Conservation (phyloP, 345 rosid genomes). For the Bretschneidera sinensis region DNA sequence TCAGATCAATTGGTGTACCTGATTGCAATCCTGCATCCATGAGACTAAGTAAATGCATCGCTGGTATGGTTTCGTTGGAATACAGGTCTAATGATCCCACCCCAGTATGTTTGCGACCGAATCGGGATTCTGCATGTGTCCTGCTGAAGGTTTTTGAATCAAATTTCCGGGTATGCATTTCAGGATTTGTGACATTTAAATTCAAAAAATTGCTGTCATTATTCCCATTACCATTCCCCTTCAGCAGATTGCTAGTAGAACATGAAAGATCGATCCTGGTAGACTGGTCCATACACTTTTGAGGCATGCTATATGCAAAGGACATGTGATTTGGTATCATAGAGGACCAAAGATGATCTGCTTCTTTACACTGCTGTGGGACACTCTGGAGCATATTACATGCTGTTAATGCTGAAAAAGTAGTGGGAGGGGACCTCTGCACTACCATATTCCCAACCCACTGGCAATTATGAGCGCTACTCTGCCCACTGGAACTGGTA, state of each 20-base stretch:
- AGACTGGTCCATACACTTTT: conserved; percentile 28
- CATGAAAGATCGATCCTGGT: conserved; percentile 30
- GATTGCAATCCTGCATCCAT: conserved; percentile 71
- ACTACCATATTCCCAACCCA: conserved; percentile 43
- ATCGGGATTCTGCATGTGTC: conserved; percentile 34
- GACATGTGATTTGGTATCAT: conserved; percentile 42
- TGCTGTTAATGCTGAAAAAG: conserved; percentile 27
- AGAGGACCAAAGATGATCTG: conserved; percentile 44
- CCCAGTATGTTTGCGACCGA: conserved; percentile 47
- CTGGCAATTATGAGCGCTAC: conserved; percentile 32
- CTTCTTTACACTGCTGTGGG: conserved; percentile 44
- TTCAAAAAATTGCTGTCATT: conserved; percentile 29
- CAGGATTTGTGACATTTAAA: conserved; percentile 34
- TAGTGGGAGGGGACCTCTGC: conserved; percentile 32
- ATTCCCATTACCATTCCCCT: conserved; percentile 28
- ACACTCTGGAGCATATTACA: conserved; percentile 43
- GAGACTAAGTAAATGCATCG: conserved; percentile 88
- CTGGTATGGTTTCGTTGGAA: conserved; percentile 76
- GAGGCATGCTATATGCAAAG: conserved; percentile 31
- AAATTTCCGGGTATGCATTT: conserved; percentile 43
- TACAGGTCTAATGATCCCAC: conserved; percentile 45
- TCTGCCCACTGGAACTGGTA: conserved; percentile 31
- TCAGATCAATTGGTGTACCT: conserved; percentile 40
- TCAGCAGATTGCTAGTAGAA: conserved; percentile 25
- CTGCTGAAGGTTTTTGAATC: conserved; percentile 31